A percentile compares a stretch with the other conserved stretches of the same genome.
These are phyloP conservation scores for Massariosphaeria phaeospora DNA, from an alignment of 495 filamentous ascomycete genomes.

Conservation along the genomic window DNA sequence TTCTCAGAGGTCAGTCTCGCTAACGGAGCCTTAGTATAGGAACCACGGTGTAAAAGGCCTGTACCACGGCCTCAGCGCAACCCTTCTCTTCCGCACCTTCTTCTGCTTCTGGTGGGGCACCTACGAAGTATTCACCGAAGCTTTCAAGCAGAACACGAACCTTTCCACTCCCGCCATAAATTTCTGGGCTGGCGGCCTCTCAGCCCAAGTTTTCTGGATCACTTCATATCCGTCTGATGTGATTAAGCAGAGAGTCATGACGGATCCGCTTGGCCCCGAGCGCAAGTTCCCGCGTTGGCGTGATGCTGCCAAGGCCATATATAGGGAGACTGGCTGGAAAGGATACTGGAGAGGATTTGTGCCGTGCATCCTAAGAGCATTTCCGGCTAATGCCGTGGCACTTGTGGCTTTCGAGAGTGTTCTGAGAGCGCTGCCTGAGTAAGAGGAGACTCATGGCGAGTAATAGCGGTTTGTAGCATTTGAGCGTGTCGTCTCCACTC, in stretches of 20 bases:
- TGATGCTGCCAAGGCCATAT: conserved; percentile 73
- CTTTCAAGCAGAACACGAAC: conserved; percentile 59
- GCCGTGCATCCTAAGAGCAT: conserved; percentile 88
- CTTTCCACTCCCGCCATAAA: conserved; percentile 77
- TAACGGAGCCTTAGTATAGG: conserved; percentile 36
- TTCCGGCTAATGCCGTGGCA: conserved; percentile 94
- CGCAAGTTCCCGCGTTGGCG: conserved; percentile 70
- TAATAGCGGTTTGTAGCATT: too few species aligned
- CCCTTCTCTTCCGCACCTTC: conserved; percentile 80
- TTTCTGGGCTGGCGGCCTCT: conserved; percentile 94
- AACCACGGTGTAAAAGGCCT: conserved; percentile 71
- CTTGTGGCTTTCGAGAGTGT: conserved; percentile 88
- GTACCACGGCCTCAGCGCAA: conserved; percentile 79
- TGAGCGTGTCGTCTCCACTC: too few species aligned
- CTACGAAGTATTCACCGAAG: conserved; percentile 75
- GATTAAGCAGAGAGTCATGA: conserved; percentile 98
- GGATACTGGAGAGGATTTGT: conserved; percentile 93
- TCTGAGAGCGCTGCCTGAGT: conserved; percentile 61
- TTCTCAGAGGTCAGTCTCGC: not conserved
- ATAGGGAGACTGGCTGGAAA: conserved; percentile 62
- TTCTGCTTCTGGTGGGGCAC: conserved; percentile 98
- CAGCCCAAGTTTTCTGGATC: conserved; percentile 90
- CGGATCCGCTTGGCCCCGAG: conserved; percentile 71
- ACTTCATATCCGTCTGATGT: conserved; percentile 89
- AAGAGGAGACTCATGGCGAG: not conserved